Evolutionary conservation across 768 basidiomycete genomes (phyloP).

Genomic region (Suillus hirtellus): DNA sequence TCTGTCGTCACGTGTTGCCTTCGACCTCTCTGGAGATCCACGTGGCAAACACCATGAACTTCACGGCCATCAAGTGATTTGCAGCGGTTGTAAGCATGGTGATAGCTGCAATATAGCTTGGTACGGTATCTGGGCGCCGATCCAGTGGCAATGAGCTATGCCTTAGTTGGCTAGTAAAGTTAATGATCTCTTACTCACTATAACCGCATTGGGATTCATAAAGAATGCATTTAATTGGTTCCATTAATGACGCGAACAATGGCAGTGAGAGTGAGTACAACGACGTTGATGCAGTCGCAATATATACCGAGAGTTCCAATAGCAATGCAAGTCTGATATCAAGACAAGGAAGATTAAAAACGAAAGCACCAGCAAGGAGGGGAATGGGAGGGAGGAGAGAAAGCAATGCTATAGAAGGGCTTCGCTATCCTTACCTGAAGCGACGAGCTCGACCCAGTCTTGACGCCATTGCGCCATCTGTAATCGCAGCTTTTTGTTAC

Average conservation of each 20-base stretch:
- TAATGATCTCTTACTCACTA: not conserved
- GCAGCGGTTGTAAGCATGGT: not conserved
- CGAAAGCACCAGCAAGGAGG: not conserved
- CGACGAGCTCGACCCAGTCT: slow-evolving; percentile 77
- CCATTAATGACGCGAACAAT: slow-evolving; percentile 7
- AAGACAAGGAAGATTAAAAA: not conserved
- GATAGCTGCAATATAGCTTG: not conserved
- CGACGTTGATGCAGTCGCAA: not conserved
- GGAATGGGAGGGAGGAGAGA: not conserved
- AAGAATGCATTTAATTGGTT: slow-evolving; percentile 3
- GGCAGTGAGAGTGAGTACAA: slow-evolving; percentile 9
- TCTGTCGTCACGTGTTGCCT: slow-evolving; percentile 54
- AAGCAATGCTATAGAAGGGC: slow-evolving; percentile 52
- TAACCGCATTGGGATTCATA: not conserved
- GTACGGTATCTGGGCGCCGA: not conserved
- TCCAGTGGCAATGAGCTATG: not conserved
- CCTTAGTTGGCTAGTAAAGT: not conserved
- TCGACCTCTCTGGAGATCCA: slow-evolving; percentile 63
- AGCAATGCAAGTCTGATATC: slow-evolving; percentile 1
- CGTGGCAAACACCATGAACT: slow-evolving; percentile 60
- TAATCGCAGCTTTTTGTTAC: slow-evolving; percentile 63
- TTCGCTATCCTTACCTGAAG: slow-evolving; percentile 56
- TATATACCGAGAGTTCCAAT: slow-evolving; percentile 8
- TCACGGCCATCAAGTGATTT: slow-evolving; percentile 18
- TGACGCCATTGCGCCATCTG: slow-evolving; percentile 75